Conservation (phyloP, 176 grass and related monocot genomes). For the Dactylis glomerata region DNA sequence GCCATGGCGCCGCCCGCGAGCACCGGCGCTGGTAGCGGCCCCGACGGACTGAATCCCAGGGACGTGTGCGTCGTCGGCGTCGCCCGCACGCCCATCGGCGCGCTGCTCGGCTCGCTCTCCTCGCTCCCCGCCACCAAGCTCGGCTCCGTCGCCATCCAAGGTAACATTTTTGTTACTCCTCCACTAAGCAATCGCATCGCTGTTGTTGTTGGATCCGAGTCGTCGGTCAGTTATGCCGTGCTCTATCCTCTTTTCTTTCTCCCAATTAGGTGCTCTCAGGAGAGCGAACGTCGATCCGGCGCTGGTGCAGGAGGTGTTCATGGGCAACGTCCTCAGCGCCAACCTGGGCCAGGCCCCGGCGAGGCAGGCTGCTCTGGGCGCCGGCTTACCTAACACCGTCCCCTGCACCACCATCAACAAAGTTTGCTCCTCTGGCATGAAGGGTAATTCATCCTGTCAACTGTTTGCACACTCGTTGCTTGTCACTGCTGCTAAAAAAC, state of each 20-base stretch:
- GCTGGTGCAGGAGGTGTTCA: slow-evolving; percentile 94
- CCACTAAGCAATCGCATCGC: not conserved
- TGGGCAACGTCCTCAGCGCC: slow-evolving; percentile 91
- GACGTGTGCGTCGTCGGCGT: slow-evolving; percentile 86
- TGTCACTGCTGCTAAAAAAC: not conserved
- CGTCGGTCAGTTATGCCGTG: not conserved
- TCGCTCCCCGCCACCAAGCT: slow-evolving; percentile 81
- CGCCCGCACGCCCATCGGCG: slow-evolving; percentile 84
- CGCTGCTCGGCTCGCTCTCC: slow-evolving; percentile 79
- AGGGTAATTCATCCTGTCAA: slow-evolving; percentile 35
- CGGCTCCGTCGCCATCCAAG: slow-evolving; percentile 74
- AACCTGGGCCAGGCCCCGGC: slow-evolving; percentile 96
- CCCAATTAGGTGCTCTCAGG: slow-evolving; percentile 55
- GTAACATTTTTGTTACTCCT: slow-evolving; percentile 3
- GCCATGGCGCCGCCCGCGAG: slow-evolving; percentile 21
- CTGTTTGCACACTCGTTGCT: not conserved
- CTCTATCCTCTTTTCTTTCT: not conserved
- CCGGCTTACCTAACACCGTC: slow-evolving; percentile 79
- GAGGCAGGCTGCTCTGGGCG: slow-evolving; percentile 74
- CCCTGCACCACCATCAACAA: slow-evolving; percentile 91
- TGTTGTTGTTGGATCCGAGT: not conserved
- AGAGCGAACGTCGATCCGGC: slow-evolving; percentile 60
- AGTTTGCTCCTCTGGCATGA: slow-evolving; percentile 95
- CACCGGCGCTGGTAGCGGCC: not conserved
- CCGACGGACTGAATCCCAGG: slow-evolving; percentile 14